These are phyloP conservation scores for Spathaspora passalidarum DNA, from an alignment of 805 yeast species.

Conservation along the genomic window DNA sequence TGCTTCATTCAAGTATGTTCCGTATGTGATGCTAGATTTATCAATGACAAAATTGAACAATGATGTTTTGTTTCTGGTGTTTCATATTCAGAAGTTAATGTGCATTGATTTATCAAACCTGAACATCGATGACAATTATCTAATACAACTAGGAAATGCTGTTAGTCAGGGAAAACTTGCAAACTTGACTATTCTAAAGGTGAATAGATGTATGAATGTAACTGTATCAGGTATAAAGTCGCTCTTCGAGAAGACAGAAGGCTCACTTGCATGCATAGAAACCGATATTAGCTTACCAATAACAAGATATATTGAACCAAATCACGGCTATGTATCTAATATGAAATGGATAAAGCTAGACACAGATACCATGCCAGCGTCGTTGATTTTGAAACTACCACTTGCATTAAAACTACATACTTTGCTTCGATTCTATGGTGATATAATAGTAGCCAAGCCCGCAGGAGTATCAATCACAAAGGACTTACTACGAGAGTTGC, in stretches of 20 bases:
- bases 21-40: slow-evolving; percentile 25
- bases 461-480: background rate
- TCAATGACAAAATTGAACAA: slow-evolving; percentile 14
- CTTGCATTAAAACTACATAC: slow-evolving; percentile 22
- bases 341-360: slow-evolving; percentile 22
- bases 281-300: slow-evolving; percentile 1
- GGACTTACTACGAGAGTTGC: background rate
- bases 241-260: slow-evolving; percentile 7
- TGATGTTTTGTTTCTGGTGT: slow-evolving; percentile 23
- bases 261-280: slow-evolving; percentile 6
- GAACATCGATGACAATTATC: slow-evolving; percentile 28
- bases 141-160: slow-evolving; percentile 21
- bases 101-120: slow-evolving; percentile 30
- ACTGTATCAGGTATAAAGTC: slow-evolving; percentile 11
- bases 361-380: slow-evolving; percentile 9
- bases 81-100: slow-evolving; percentile 24
- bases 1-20: slow-evolving; percentile 14
- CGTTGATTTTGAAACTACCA: slow-evolving; percentile 17
- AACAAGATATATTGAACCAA: background rate
- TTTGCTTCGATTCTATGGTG: slow-evolving; percentile 4
- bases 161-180: slow-evolving; percentile 8
- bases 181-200: slow-evolving; percentile 19
- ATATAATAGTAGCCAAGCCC: background rate
- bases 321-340: slow-evolving; percentile 13
- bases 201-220: slow-evolving; percentile 20